Percentiles rank a stretch among this genome's conserved stretches.
phyloP scores from a whole-genome alignment of 257 asterid species.

The Apocynum venetum region DNA sequence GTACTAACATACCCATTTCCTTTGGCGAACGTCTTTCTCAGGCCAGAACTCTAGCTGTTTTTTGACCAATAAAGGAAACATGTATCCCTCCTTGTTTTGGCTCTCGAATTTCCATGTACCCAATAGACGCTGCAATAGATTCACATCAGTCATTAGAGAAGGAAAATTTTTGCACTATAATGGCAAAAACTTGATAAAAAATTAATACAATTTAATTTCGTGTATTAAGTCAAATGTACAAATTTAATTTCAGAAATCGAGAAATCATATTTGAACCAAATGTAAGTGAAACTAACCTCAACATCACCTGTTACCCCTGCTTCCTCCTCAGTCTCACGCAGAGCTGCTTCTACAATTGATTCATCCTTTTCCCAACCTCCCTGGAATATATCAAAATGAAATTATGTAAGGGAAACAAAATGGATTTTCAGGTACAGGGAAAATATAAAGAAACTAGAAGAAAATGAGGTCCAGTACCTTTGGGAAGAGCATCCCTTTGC shows the following conservation, averaged over 20 bases:
- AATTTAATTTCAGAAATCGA: too few relatives aligned
- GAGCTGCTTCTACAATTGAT: constrained; percentile 60
- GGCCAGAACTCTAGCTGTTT: constrained; percentile 86
- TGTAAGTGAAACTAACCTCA: constrained; percentile 39
- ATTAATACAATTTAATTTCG: too few relatives aligned
- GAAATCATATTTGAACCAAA: too few relatives aligned
- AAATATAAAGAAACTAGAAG: background rate
- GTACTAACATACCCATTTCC: constrained; percentile 54
- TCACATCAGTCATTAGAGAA: background rate
- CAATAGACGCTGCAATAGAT: constrained; percentile 40
- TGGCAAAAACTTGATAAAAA: too few relatives aligned
- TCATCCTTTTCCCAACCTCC: constrained; percentile 97
- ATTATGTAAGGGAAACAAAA: background rate
- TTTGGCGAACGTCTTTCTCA: constrained; percentile 75
- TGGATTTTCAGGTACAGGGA: background rate
- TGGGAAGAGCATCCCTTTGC: constrained; percentile 84
- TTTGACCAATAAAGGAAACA: constrained; percentile 73
- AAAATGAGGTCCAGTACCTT: constrained; percentile 44
- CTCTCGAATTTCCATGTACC: constrained; percentile 72
- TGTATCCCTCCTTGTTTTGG: constrained; percentile 66
- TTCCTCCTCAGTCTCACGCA: constrained; percentile 88
- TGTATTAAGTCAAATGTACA: too few relatives aligned
- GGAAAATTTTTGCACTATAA: too few relatives aligned
- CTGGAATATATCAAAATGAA: constrained; percentile 26
- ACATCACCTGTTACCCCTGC: constrained; percentile 90